Evolutionary conservation across 2,329 filamentous ascomycete species (phyloP), one percentile per base, ranked within the genome.

Genomic region (Fusarium nematophilum): DNA sequence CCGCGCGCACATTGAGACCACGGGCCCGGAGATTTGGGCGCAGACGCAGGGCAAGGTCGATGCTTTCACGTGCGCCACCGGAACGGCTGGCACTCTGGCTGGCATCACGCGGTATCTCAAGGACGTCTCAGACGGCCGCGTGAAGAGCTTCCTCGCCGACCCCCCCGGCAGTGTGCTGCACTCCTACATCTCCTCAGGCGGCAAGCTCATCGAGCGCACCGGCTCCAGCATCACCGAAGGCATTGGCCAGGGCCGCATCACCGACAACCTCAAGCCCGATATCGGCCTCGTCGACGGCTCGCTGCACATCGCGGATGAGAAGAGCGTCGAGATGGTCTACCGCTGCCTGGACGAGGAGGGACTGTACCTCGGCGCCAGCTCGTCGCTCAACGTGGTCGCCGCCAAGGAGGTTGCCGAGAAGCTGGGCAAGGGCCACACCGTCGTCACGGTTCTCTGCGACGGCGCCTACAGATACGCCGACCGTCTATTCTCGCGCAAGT

Each of bases 381-480:
- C 92, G 18, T 91, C 92, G 55, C 81, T 99, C 70, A 99, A 99
- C 73, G 95, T 99, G 11, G 95, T 94, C 6, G 95, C 95, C 1
- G 95, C 95, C 13, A 92, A 94, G 79, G 92, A 98, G 78, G 90
- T 97, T 25, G 95, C 95, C 1, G 88, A 95, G 83, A 92, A 91
- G 78, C 79, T 99, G 59, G 95, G 95, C 26, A 89, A 87, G 66
- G 93, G 94, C 9, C 86, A 94, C 75, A 97, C 91, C 0, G 90
- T 99, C 18, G 95, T 98, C 39, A 99, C 95, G 2, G 86, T 98
- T 53, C 84, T 99, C 37, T 97, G 92, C 72, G 95, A 99, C 73
- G 95, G 95, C 57, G 95, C 95, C n/a, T 98, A 99, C 74, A 82
- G 95, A 71, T 99, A 99, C 75, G 95, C 95, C 5, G 95, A 99